Base-by-base conservation (phyloP, 1,284 basidiomycete species). In the Ustilago hordei region DNA sequence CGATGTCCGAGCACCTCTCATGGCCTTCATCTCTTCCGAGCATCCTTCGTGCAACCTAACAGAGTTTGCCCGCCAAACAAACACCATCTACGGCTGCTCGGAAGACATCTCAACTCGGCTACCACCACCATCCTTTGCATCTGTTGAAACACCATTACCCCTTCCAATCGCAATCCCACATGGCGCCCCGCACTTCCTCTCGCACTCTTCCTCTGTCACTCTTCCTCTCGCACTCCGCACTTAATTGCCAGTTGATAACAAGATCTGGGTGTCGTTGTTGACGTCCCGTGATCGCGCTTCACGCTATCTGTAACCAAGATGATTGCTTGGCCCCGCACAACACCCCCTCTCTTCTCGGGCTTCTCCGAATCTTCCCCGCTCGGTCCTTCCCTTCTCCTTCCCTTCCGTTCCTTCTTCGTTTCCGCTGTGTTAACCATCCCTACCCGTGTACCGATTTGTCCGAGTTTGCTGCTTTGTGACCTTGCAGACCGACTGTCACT, bases 261-360 rank as follows among this genome's bases (percentile, higher is more conserved):
- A 56, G 55, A 43, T 68, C 65, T 65, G 65, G 70, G 70, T 73
- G 70, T 68, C n/a, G 52, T 12, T 9, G 8, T 43, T n/a, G 17
- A 19, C 43, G n/a, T 19, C 43, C 43, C 47, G 32, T 32, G 38
- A 64, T 43, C 8, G 15, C n/a, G 36, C 35, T 55, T 19, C 3
- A 28, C 36, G 60, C 56, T 69, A 75, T 75, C 72, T 69, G 11
- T 52, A 48, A n/a, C 1, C 17, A n/a, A 36, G 43, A 32, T 69
- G 67, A 75, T 75, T 75, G 72, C 67, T 63, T 54, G 60, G 31
- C 72, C 72, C 72, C 72, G 60, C 72, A 58, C 39, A 31, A 12
- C 23, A 28, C 23, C 23, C 23, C 23, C 3, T 3, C 23, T 28
- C 13, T 7, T 17, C n/a, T 75, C 72, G 72, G 72, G 52, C 63